Percentiles rank a stretch among this genome's conserved stretches.
Conservation (phyloP, 2,329 filamentous ascomycete species). For the Epicoccum nigrum region DNA sequence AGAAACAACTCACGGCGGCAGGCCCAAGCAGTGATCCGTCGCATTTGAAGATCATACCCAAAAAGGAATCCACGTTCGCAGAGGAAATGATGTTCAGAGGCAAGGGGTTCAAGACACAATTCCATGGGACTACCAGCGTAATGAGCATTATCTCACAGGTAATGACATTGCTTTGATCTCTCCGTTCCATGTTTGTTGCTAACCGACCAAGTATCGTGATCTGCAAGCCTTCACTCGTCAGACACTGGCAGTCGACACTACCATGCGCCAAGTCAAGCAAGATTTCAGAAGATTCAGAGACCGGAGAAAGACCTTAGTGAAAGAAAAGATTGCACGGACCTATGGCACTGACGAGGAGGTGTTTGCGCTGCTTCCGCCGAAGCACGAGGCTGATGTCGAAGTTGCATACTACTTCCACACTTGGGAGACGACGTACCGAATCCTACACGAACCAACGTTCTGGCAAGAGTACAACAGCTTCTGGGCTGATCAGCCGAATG, state of each 20-base stretch:
- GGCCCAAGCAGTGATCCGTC: conserved; percentile 25
- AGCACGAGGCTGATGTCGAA: conserved; percentile 50
- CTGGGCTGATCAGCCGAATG: conserved; percentile 46
- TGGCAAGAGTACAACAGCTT: conserved; percentile 56
- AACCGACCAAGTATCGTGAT: conserved; percentile 40
- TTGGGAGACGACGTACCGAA: conserved; percentile 59
- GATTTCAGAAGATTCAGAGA: conserved; percentile 45
- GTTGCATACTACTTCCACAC: conserved; percentile 56
- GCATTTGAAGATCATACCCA: conserved; percentile 20
- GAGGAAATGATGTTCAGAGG: conserved; percentile 53
- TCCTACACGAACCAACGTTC: conserved; percentile 62
- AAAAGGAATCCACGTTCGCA: conserved; percentile 23
- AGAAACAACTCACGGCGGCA: conserved; percentile 35
- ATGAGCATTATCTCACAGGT: conserved; percentile 45
- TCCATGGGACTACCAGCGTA: conserved; percentile 52
- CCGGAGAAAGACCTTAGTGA: conserved; percentile 34
- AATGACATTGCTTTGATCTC: not conserved
- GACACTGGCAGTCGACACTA: conserved; percentile 36
- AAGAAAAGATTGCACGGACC: conserved; percentile 25
- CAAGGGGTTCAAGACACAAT: conserved; percentile 54
- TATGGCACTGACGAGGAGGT: conserved; percentile 42
- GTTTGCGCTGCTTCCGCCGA: conserved; percentile 45
- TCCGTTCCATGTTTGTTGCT: not conserved
- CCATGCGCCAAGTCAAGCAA: conserved; percentile 36
- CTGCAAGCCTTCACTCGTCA: conserved; percentile 44